A percentile compares a stretch with the other conserved stretches of the same genome.
Conservation (phyloP, 805 yeast genomes). For the Debaryomyces castellii region DNA sequence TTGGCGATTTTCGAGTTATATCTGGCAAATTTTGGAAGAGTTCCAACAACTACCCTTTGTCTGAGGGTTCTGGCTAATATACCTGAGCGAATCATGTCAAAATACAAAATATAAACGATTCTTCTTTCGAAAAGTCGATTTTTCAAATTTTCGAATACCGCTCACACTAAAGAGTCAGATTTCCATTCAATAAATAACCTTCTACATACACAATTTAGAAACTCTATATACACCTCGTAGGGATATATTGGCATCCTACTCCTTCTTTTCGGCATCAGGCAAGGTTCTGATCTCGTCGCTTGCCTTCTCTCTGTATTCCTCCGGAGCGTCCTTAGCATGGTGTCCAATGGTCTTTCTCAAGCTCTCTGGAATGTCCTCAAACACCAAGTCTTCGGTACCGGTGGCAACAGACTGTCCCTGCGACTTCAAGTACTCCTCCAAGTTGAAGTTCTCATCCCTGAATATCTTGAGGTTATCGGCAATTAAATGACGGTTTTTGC, state of each 20-base stretch:
- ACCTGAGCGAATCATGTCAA: neutral
- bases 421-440: conserved; percentile 73
- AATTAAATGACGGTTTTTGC: conserved; percentile 82
- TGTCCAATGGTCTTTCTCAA: conserved; percentile 54
- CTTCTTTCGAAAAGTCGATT: neutral
- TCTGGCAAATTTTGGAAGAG: neutral
- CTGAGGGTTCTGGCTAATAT: neutral
- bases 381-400: conserved; percentile 64
- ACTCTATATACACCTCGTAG: neutral
- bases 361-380: conserved; percentile 64
- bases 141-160: neutral
- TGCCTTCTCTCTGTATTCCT: conserved; percentile 21
- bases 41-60: neutral
- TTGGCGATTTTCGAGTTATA: neutral
- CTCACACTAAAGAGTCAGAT: neutral
- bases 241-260: neutral
- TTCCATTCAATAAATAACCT: neutral
- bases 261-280: conserved; percentile 2
- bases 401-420: conserved; percentile 75
- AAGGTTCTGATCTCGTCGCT: conserved; percentile 4
- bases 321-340: conserved; percentile 68
- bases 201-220: neutral
- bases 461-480: conserved; percentile 77
- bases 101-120: neutral
- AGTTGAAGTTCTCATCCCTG: conserved; percentile 71